These are phyloP conservation scores for Lithospermum erythrorhizon DNA, from an alignment of 257 asterid species.

Conservation along the genomic window DNA sequence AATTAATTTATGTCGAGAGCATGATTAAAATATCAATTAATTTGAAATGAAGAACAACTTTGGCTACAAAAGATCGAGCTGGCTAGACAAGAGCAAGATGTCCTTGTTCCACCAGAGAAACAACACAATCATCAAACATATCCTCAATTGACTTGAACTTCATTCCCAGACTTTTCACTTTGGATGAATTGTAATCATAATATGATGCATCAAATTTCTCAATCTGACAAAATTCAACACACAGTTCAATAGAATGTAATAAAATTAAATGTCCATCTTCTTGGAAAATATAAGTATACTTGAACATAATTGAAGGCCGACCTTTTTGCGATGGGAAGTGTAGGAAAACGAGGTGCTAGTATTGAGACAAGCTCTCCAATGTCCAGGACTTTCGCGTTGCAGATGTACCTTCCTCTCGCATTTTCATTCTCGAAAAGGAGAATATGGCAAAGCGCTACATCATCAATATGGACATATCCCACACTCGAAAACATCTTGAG, in stretches of 20 bases:
- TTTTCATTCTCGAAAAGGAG: slow-evolving; percentile 40
- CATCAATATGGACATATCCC: slow-evolving; percentile 93
- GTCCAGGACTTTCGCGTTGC: slow-evolving; percentile 58
- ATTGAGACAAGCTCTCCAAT: slow-evolving; percentile 36
- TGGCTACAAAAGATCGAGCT: no score
- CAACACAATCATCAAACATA: slow-evolving; percentile 74
- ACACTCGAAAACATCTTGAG: slow-evolving; percentile 23
- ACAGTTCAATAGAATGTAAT: no score
- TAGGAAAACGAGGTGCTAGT: slow-evolving; percentile 45
- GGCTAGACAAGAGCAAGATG: slow-evolving; percentile 19
- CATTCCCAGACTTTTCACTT: slow-evolving; percentile 49
- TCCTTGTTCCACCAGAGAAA: slow-evolving; percentile 42
- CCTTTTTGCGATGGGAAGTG: slow-evolving; percentile 59
- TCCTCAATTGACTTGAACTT: slow-evolving; percentile 56
- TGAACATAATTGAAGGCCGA: not conserved
- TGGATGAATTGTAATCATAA: slow-evolving; percentile 48
- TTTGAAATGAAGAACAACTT: no score
- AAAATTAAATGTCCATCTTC: no score
- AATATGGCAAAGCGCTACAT: slow-evolving; percentile 68
- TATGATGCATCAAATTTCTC: slow-evolving; percentile 37
- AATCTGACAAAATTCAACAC: slow-evolving; percentile 32
- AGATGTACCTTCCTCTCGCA: slow-evolving; percentile 69
- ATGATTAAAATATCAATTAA: no score
- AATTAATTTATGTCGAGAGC: no score
- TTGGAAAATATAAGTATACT: no score